A percentile compares a stretch with the other conserved stretches of the same genome.
Conservation (phyloP, 148 eudicot species). For the Tetragonia tetragonoides region DNA sequence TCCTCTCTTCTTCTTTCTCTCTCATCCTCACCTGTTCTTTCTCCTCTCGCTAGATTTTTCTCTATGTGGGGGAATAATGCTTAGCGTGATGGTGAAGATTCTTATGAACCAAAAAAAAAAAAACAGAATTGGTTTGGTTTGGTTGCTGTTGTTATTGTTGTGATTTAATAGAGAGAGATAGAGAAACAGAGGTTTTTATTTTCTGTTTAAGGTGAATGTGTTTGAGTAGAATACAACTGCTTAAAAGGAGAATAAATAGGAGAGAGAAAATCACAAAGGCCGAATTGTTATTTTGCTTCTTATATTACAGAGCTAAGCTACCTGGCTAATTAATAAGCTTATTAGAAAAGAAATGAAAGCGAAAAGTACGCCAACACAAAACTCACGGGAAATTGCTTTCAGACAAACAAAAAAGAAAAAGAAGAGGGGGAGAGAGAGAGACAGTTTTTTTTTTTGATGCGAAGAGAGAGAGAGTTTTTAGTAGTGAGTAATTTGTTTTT, state of each 20-base stretch:
- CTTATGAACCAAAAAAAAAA: too few relatives aligned
- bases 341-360: too few relatives aligned
- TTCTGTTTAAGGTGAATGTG: not conserved
- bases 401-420: too few relatives aligned
- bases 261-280: not conserved
- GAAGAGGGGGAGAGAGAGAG: too few relatives aligned
- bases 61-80: not conserved
- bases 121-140: not conserved
- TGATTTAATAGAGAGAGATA: not conserved
- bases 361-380: too few relatives aligned
- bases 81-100: not conserved
- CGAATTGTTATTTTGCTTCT: not conserved
- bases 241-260: slow-evolving; percentile 5
- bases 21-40: not conserved
- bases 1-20: not conserved
- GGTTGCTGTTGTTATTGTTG: too few relatives aligned
- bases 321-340: too few relatives aligned
- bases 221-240: not conserved
- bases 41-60: not conserved
- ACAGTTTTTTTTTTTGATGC: too few relatives aligned
- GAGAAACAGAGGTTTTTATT: not conserved
- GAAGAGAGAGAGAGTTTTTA: too few relatives aligned
- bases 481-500: too few relatives aligned
- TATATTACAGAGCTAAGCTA: too few relatives aligned
- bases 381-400: too few relatives aligned